A percentile compares a stretch with the other conserved stretches of the same genome.
These are phyloP conservation scores for Mycotypha africana DNA, from an alignment of 371 early-diverging fungal genomes.

Conservation along the genomic window DNA sequence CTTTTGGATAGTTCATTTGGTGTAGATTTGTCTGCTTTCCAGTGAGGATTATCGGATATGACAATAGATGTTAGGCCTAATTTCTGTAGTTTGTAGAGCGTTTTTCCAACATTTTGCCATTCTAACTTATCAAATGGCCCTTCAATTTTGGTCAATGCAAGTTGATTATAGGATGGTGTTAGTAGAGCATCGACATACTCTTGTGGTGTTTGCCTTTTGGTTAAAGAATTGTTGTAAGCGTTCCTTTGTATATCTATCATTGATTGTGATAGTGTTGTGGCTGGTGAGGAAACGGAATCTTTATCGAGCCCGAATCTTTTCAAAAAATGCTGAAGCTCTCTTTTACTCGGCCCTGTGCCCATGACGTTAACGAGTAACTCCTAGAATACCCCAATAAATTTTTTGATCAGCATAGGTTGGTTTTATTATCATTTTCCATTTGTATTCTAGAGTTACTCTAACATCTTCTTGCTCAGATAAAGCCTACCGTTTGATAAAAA, in stretches of 20 bases:
- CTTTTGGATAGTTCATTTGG: constrained; percentile 30
- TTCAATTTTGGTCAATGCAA: constrained; percentile 60
- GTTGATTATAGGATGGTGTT: constrained; percentile 39
- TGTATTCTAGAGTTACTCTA: constrained; percentile 5
- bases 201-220: no score
- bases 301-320: constrained; percentile 50
- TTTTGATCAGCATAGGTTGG: no score
- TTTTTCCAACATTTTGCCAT: constrained; percentile 49
- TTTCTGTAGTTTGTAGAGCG: constrained; percentile 63
- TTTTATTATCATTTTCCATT: no score
- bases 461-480: constrained; percentile 16
- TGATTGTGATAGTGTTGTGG: constrained; percentile 8
- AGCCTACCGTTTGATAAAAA: no score
- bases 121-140: constrained; percentile 47
- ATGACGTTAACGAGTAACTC: constrained; percentile 21
- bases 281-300: no score
- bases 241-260: no score
- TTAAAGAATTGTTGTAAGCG: constrained; percentile 9
- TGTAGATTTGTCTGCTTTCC: constrained; percentile 26
- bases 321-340: constrained; percentile 73
- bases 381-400: neutral
- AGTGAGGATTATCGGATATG: constrained; percentile 53
- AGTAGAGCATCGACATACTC: constrained; percentile 48
- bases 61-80: constrained; percentile 71
- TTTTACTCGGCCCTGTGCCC: constrained; percentile 69